A percentile compares a stretch with the other conserved stretches of the same genome.
Evolutionary conservation across 495 filamentous ascomycete species (phyloP).

Genomic region (Xylaria sp.): DNA sequence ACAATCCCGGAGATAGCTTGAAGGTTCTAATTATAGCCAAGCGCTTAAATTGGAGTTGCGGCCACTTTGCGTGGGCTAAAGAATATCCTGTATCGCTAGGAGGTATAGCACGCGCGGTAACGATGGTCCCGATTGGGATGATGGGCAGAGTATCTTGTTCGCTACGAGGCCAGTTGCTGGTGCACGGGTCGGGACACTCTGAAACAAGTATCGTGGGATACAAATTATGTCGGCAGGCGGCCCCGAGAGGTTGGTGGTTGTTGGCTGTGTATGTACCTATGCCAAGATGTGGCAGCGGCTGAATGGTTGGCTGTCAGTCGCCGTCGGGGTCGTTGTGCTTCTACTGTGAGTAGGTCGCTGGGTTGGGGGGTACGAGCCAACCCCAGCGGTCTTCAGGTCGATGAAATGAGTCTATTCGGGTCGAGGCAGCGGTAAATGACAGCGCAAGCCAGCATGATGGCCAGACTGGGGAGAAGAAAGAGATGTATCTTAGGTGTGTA

Average conservation of each 20-base stretch:
- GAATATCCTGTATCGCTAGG: not conserved
- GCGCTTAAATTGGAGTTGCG: constrained; percentile 9
- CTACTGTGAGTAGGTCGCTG: not conserved
- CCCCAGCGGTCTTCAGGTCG: not conserved
- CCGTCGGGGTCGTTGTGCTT: not conserved
- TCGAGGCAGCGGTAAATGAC: not conserved
- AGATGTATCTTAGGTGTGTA: too few species aligned
- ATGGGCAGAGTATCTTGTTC: not conserved
- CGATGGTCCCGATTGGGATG: not conserved
- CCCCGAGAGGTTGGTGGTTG: not conserved
- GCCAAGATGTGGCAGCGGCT: constrained; percentile 24
- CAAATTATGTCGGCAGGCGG: constrained; percentile 2
- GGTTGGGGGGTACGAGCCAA: not conserved
- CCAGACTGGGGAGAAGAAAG: not conserved
- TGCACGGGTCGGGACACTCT: not conserved
- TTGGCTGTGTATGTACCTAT: too few species aligned
- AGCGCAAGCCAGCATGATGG: constrained; percentile 7
- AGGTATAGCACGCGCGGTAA: constrained; percentile 3
- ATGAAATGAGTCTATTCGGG: constrained; percentile 9
- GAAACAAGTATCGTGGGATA: constrained; percentile 20
- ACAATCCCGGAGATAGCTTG: not conserved
- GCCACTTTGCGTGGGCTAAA: not conserved
- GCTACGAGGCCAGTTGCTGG: constrained; percentile 4
- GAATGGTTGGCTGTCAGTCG: constrained; percentile 22
- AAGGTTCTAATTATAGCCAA: not conserved